Evolutionary conservation across 306 rosid genomes (phyloP).

Genomic region (Castanospermum australe): DNA sequence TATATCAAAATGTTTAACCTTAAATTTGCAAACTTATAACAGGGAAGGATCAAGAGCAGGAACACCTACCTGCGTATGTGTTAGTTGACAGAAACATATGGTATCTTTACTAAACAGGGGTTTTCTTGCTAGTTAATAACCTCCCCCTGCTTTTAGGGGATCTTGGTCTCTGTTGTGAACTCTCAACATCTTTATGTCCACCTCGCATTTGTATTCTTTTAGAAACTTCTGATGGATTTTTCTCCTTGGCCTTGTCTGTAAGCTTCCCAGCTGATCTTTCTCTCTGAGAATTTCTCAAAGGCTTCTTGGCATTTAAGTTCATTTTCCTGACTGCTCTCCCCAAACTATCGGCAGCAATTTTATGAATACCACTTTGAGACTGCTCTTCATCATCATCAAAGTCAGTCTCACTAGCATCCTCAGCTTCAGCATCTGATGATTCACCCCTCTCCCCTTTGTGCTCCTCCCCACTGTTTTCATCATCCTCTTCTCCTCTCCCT

Average conservation of each 20-base stretch:
- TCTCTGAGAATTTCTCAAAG: constrained; percentile 30
- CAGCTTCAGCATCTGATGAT: constrained; percentile 43
- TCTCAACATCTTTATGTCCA: constrained; percentile 17
- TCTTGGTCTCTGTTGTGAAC: constrained; percentile 20
- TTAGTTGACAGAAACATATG: constrained; percentile 12
- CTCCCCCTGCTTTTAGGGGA: constrained; percentile 23
- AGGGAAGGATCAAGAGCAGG: constrained; percentile 9
- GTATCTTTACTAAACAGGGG: constrained; percentile 17
- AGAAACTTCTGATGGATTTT: constrained; percentile 7
- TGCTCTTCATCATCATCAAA: constrained; percentile 32
- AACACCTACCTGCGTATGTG: constrained; percentile 25
- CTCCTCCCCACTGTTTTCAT: constrained; percentile 34
- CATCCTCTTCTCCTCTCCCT: constrained; percentile 20
- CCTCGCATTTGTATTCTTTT: constrained; percentile 17
- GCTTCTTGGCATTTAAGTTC: constrained; percentile 13
- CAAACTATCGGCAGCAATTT: constrained; percentile 20
- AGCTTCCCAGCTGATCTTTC: constrained; percentile 27
- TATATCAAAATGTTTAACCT: not conserved
- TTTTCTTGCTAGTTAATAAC: constrained; percentile 30
- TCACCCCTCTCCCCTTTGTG: constrained; percentile 26
- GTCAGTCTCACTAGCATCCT: constrained; percentile 37
- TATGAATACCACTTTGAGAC: constrained; percentile 7
- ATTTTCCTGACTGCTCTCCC: constrained; percentile 25
- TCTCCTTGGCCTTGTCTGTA: constrained; percentile 14
- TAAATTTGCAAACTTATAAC: constrained; percentile 12